Percentiles rank a stretch among this genome's conserved stretches.
These are phyloP conservation scores for Cytidiella melzeri DNA, from an alignment of 768 basidiomycete species.

Conservation along the genomic window DNA sequence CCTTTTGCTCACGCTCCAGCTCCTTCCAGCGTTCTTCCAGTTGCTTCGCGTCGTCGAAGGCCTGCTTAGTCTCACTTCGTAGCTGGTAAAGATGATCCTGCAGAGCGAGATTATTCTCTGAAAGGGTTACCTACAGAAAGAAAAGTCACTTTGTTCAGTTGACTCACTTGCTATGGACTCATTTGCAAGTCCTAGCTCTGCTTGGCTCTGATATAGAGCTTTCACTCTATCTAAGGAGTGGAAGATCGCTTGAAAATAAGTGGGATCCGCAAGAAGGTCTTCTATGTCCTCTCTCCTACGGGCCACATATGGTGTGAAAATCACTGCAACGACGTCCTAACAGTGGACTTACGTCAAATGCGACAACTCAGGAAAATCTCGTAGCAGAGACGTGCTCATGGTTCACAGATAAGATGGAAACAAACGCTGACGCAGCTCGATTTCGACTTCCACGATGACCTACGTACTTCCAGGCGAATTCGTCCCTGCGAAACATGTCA, in stretches of 20 bases:
- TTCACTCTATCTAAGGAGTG: conserved; percentile 74
- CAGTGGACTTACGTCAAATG: conserved; percentile 55
- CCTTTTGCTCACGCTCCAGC: conserved; percentile 81
- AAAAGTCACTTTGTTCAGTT: too few species aligned
- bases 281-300: conserved; percentile 86
- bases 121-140: conserved; percentile 1
- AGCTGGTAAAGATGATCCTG: conserved; percentile 73
- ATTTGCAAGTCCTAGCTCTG: conserved; percentile 78
- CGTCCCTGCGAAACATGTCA: conserved; percentile 68
- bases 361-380: conserved; percentile 69
- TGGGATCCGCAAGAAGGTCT: conserved; percentile 74
- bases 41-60: conserved; percentile 81
- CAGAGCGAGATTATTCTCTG: conserved; percentile 71
- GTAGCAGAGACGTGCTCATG: conserved; percentile 23
- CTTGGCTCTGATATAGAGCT: conserved; percentile 66
- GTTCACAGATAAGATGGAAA: conserved; percentile 3
- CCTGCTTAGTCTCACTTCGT: conserved; percentile 76
- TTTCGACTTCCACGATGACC: conserved; percentile 36
- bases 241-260: conserved; percentile 84
- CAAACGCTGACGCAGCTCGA: not conserved
- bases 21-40: conserved; percentile 83
- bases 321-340: not conserved
- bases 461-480: conserved; percentile 77
- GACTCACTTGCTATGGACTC: conserved; percentile 79
- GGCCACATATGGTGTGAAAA: conserved; percentile 1